Percentiles rank a stretch among this genome's conserved stretches.
phyloP scores from a whole-genome alignment of 2,329 filamentous ascomycete genomes.

The Scorias spongiosa region DNA sequence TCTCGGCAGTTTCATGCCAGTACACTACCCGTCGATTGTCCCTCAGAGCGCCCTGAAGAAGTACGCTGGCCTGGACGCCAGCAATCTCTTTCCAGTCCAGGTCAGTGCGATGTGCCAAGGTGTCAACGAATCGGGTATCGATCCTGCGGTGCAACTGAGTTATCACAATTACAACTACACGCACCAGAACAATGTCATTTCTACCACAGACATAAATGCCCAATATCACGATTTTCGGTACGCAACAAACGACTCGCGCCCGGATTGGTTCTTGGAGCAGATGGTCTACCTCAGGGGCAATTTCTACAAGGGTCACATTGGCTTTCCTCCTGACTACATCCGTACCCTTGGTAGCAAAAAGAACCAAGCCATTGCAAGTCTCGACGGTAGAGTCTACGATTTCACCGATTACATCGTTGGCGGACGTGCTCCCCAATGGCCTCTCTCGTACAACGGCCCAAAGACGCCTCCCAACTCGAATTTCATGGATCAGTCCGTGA shows the following conservation, averaged over 20 bases:
- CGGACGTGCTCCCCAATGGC: slow-evolving; percentile 50
- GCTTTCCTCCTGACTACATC: slow-evolving; percentile 67
- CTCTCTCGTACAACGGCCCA: slow-evolving; percentile 36
- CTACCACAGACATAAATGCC: slow-evolving; percentile 53
- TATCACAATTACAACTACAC: slow-evolving; percentile 66
- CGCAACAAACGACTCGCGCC: slow-evolving; percentile 64
- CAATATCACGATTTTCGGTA: slow-evolving; percentile 87
- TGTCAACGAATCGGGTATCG: slow-evolving; percentile 47
- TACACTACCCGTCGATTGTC: slow-evolving; percentile 61
- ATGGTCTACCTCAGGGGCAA: slow-evolving; percentile 62
- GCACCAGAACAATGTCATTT: slow-evolving; percentile 50
- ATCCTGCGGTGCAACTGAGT: slow-evolving; percentile 65
- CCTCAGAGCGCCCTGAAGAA: slow-evolving; percentile 50
- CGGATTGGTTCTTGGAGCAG: slow-evolving; percentile 86
- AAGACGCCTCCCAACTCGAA: slow-evolving; percentile 39
- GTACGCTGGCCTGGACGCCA: slow-evolving; percentile 82
- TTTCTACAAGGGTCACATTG: slow-evolving; percentile 77
- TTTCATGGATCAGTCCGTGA: slow-evolving; percentile 67
- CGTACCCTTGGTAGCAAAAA: slow-evolving; percentile 42
- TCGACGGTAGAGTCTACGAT: slow-evolving; percentile 73
- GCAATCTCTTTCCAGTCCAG: slow-evolving; percentile 78
- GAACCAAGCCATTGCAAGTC: slow-evolving; percentile 52
- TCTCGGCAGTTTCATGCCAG: slow-evolving; percentile 54
- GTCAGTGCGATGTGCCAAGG: slow-evolving; percentile 84
- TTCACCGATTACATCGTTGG: slow-evolving; percentile 69